Evolutionary conservation across 177 flowering plant genomes (phyloP).

Genomic region (Vitis hybrid): DNA sequence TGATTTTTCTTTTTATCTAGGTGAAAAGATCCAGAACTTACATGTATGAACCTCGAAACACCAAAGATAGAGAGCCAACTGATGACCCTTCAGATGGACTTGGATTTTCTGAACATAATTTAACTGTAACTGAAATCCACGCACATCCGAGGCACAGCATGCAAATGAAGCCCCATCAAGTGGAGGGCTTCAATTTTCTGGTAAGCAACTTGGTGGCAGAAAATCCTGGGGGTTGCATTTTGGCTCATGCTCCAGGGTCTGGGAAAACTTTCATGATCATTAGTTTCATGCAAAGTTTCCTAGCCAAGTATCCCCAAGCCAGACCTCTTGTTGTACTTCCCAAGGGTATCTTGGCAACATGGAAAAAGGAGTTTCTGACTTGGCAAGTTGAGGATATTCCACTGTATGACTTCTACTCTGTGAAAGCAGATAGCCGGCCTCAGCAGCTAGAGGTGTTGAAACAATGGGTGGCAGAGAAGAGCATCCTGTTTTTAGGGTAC

Average conservation of each 20-base stretch:
- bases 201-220: slow-evolving; percentile 58
- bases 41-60: slow-evolving; percentile 28
- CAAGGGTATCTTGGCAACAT: slow-evolving; percentile 69
- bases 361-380: slow-evolving; percentile 78
- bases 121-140: slow-evolving; percentile 34
- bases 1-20: slow-evolving; percentile 18
- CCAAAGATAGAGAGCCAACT: slow-evolving; percentile 25
- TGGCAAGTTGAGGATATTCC: slow-evolving; percentile 88
- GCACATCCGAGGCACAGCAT: slow-evolving; percentile 82
- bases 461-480: slow-evolving; percentile 61
- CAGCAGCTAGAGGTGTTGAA: slow-evolving; percentile 70
- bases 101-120: slow-evolving; percentile 32
- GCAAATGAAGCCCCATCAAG: slow-evolving; percentile 84
- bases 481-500: slow-evolving; percentile 80
- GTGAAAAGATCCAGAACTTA: slow-evolving; percentile 44
- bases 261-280: slow-evolving; percentile 95
- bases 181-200: slow-evolving; percentile 83
- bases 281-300: slow-evolving; percentile 85
- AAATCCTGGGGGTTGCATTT: slow-evolving; percentile 83
- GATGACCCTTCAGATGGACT: slow-evolving; percentile 21
- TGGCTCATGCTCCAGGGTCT: slow-evolving; percentile 99
- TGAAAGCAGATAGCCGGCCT: slow-evolving; percentile 62
- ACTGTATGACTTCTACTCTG: slow-evolving; percentile 67
- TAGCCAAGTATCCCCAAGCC: slow-evolving; percentile 72
- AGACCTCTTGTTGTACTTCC: slow-evolving; percentile 84